These are phyloP conservation scores for Planoprotostelium fungivorum DNA, from an alignment of 78 protist genomes.

Conservation along the genomic window DNA sequence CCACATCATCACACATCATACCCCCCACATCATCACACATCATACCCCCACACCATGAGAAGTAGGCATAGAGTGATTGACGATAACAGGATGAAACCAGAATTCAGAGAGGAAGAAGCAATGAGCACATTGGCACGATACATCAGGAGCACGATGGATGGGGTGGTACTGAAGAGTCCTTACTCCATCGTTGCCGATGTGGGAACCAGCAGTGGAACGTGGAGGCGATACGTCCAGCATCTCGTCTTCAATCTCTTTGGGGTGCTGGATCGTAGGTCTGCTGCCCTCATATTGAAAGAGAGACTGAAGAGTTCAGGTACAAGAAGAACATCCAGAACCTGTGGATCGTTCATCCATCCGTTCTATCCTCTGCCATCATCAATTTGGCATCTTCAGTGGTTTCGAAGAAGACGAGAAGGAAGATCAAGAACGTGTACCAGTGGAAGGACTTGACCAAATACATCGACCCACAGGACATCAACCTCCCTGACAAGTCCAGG, in stretches of 20 bases:
- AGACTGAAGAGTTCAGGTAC: neutral
- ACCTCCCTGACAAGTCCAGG: neutral
- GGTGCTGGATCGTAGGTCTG: neutral
- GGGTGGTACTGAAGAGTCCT: neutral
- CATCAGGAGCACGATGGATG: neutral
- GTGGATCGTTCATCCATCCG: neutral
- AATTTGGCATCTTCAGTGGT: neutral
- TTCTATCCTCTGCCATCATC: neutral
- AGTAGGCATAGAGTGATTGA: neutral
- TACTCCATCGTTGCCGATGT: neutral
- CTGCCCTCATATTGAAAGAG: neutral
- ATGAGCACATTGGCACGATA: neutral
- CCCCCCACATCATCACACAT: too few relatives aligned
- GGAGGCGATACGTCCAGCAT: neutral
- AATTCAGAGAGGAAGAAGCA: neutral
- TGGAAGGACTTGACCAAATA: neutral
- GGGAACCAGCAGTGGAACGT: neutral
- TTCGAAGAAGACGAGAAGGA: neutral
- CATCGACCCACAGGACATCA: neutral
- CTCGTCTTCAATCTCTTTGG: neutral
- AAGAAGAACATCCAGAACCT: neutral
- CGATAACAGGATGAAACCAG: neutral
- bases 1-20: too few relatives aligned
- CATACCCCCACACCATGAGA: too few relatives aligned
- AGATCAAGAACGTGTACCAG: neutral